Evolutionary conservation across 352 stramenopile genomes (phyloP).

Genomic region (Globisporangium emineosum): DNA sequence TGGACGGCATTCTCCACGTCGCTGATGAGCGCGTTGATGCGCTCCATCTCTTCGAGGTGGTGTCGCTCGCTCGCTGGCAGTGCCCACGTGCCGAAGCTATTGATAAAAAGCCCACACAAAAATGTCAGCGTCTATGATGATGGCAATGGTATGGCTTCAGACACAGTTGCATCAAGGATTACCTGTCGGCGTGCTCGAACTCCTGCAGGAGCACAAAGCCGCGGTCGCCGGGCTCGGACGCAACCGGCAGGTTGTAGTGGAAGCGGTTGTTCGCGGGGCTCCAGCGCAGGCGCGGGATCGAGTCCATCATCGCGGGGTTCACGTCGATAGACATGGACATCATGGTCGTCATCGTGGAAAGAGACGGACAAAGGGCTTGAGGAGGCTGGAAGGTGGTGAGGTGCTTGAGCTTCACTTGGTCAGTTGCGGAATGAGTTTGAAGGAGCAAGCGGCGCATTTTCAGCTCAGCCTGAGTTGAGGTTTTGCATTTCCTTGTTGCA

Average conservation of each 20-base stretch:
- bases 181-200: slow-evolving; percentile 53
- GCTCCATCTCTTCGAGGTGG: slow-evolving; percentile 72
- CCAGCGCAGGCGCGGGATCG: slow-evolving; percentile 72
- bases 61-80: slow-evolving; percentile 53
- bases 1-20: slow-evolving; percentile 70
- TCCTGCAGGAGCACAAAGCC: slow-evolving; percentile 75
- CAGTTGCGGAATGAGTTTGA: slow-evolving; percentile 4
- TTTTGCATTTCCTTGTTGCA: slow-evolving; percentile 2
- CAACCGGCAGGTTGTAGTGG: slow-evolving; percentile 69
- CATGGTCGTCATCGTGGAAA: slow-evolving; percentile 39
- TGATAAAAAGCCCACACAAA: background rate
- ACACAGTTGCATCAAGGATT: background rate
- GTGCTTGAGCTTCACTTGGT: slow-evolving; percentile 13
- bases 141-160: too few species aligned
- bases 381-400: slow-evolving; percentile 1
- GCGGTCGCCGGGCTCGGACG: slow-evolving; percentile 48
- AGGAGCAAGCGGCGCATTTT: background rate
- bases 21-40: slow-evolving; percentile 66
- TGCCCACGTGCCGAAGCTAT: slow-evolving; percentile 26
- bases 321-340: slow-evolving; percentile 36
- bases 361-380: slow-evolving; percentile 7
- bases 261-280: slow-evolving; percentile 71
- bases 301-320: slow-evolving; percentile 37
- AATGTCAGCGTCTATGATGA: too few species aligned
- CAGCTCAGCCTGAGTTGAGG: background rate